Base-by-base conservation (phyloP, 495 filamentous ascomycete genomes). In the Trichoderma parareesei region DNA sequence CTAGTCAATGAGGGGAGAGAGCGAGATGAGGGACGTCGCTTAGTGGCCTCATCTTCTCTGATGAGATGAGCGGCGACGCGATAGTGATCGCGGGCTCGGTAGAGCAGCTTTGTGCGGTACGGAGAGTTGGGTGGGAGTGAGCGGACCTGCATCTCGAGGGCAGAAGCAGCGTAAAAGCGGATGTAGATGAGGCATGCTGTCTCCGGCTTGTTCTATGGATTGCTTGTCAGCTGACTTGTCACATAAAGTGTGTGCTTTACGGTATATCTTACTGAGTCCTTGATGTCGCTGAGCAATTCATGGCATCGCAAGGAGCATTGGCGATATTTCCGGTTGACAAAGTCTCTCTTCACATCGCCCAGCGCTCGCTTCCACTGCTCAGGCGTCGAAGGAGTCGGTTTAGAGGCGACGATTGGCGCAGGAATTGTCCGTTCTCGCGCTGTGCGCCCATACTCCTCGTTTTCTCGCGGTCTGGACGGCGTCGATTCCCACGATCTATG, bases 101-200 rank as follows among this genome's bases (percentile, higher is more conserved):
- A 72, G 9, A 83, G 77, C 1, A 83, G 69, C 63, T 70, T 78
- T 48, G 74, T 73, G 38, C 81, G 77, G 48, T 76, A 74, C 18
- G 73, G 68, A 2, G 79, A 78, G 53, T 71, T 74, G 11, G 71
- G 69, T 2, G 78, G 78, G 9, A 83, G 72, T 16, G 79, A 73
- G 27, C 76, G 75, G n/a, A 81, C 81, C 57, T 77, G 81, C 46
- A 79, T 74, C 67, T 85, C 82, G 41, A 82, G 72, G 4, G 79
- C 81, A 16, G 77, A 77, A 2, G 82, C 82, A 8, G 80, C 80
- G 61, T 81, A 83, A 68, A 84, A 85, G 63, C 78, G 78, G 5
- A 85, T 70, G 65, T 84, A 82, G 57, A 84, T 81, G 7, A 78
- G 72, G 69, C 81, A 78, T 14, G 80, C 63, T 14, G 82, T 79